A percentile compares a stretch with the other conserved stretches of the same genome.
Evolutionary conservation across 2,329 filamentous ascomycete genomes (phyloP).

Genomic region (Botrytis fragariae): DNA sequence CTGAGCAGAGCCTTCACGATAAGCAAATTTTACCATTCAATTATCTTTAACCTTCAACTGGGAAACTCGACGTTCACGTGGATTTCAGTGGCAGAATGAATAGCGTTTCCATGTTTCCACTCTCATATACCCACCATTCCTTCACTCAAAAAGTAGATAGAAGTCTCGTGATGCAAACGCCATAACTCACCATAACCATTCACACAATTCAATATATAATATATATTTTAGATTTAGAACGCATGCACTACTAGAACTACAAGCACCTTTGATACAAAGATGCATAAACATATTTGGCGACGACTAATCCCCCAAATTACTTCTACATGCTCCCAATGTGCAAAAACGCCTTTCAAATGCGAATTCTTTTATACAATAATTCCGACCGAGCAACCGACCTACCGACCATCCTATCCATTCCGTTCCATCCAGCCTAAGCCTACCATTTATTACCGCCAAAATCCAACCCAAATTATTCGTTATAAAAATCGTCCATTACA

Average conservation of each 20-base stretch:
- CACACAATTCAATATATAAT: background rate
- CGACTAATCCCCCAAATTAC: conserved; percentile 10
- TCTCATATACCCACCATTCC: background rate
- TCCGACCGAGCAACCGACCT: conserved; percentile 1
- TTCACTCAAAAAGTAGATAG: background rate
- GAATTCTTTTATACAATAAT: conserved; percentile 15
- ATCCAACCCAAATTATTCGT: conserved; percentile 17
- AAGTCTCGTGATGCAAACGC: background rate
- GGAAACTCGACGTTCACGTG: background rate
- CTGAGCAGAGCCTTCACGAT: background rate
- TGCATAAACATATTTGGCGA: background rate
- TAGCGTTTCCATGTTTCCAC: background rate
- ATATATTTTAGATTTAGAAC: background rate
- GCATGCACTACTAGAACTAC: conserved; percentile 15
- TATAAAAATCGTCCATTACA: conserved; percentile 19
- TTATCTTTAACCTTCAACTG: too few relatives aligned
- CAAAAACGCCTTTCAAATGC: conserved; percentile 16
- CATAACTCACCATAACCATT: background rate
- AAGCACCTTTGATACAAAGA: conserved; percentile 1
- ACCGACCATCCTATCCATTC: background rate
- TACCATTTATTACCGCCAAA: conserved; percentile 9
- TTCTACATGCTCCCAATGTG: conserved; percentile 15
- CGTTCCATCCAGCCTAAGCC: background rate
- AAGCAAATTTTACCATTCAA: too few relatives aligned
- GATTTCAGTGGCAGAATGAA: fast-evolving